Base-by-base conservation (phyloP, 2,329 filamentous ascomycete genomes). In the Acarospora socialis region DNA sequence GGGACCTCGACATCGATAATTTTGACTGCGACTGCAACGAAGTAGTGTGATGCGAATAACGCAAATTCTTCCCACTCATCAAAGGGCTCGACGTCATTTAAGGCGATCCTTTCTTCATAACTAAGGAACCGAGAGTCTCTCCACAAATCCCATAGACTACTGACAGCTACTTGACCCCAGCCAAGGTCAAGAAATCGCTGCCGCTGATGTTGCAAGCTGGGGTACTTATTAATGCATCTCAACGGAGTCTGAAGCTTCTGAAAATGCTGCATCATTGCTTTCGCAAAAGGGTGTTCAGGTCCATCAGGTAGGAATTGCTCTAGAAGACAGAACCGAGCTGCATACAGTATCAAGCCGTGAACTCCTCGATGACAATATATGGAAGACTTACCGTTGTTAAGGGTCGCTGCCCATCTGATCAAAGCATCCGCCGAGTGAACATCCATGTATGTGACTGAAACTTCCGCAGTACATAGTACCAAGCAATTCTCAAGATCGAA, bases 21-120 rank as follows among this genome's bases (percentile, higher is more conserved):
- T 33, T 56, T 71, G 24, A 59, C 65, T 9, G 82, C 81, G 30
- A 73, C 63, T 6, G 92, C 63, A 25, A 94, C 57, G 44, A 86
- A 80, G 53, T 93, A 92, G 54, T 94, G 86, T 20, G 75, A 74
- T 2, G 71, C 73, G 52, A 92, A 93, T 1, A 93, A 61, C 2
- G 79, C 75, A 49, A 94, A 84, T 47, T 94, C 87, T 54, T 95
- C 87, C 83, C 83, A 93, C 55, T 94, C 86, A 52, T 95, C 87
- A 49, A 95, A 94, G 1, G 78, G 73, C 48, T 94, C 87, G 10
- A 84, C 55, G 1, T 58, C 49, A 44, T 93, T 77, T 9, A 94
- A 56, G 7, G 57, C 57, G 21, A 51, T 58, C 40, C 81, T 68
- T 39, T 81, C 66, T 1, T 63, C 54, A 1, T 65, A 47, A 4